Percentiles rank a stretch among this genome's conserved stretches.
Evolutionary conservation across 805 yeast genomes (phyloP).

Genomic region (Saccharomycopsis babjevae): DNA sequence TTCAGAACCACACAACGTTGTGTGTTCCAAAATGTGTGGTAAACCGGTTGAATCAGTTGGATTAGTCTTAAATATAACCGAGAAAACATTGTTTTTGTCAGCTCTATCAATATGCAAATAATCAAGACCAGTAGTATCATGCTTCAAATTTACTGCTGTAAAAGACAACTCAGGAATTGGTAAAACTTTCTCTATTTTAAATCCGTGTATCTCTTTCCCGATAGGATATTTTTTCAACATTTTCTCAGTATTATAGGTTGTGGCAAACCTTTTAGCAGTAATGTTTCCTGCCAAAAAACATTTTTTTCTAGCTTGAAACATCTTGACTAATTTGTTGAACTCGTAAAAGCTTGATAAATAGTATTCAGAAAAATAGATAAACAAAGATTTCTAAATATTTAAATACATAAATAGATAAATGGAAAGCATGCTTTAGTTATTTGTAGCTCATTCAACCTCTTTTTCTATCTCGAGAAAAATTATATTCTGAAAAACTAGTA

Average conservation of each 20-base stretch:
- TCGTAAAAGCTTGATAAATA: background rate
- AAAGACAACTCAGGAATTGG: constrained; percentile 76
- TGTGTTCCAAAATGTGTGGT: constrained; percentile 93
- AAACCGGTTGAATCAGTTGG: constrained; percentile 95
- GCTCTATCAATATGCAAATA: constrained; percentile 81
- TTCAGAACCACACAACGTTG: constrained; percentile 87
- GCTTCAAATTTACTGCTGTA: constrained; percentile 65
- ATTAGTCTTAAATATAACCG: constrained; percentile 83
- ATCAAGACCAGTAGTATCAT: constrained; percentile 58
- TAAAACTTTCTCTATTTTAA: constrained; percentile 48
- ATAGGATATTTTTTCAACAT: constrained; percentile 47
- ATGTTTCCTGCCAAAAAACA: background rate
- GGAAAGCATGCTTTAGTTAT: too few species aligned
- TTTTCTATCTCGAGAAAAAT: background rate
- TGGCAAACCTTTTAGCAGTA: background rate
- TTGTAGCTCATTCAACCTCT: too few species aligned
- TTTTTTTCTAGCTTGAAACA: background rate
- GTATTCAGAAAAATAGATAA: background rate
- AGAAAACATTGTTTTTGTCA: constrained; percentile 80
- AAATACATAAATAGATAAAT: too few species aligned
- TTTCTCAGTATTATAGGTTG: constrained; percentile 25
- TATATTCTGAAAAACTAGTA: background rate
- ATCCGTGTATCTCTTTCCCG: constrained; percentile 58
- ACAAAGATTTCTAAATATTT: too few species aligned
- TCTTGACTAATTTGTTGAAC: background rate